Percentiles rank a stretch among this genome's conserved stretches.
Evolutionary conservation across 106 monocot species (phyloP).

Genomic region (Dioscorea dumetorum): DNA sequence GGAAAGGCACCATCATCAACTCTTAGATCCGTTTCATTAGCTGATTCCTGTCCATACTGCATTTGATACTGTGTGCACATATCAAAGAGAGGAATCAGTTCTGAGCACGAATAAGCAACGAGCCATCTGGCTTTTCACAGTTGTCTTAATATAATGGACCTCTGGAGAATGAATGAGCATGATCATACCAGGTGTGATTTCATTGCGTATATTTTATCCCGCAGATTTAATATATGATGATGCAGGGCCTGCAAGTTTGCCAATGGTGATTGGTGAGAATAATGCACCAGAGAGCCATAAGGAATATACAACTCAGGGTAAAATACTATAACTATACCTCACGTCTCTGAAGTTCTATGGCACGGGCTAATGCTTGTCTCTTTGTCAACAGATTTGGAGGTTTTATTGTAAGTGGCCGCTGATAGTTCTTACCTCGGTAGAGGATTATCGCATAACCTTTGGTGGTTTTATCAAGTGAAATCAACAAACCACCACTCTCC

Average conservation of each 20-base stretch:
- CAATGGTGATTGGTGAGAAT: neutral
- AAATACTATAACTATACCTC: conserved; percentile 45
- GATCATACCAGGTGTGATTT: conserved; percentile 57
- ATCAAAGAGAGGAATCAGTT: neutral
- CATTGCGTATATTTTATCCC: conserved; percentile 41
- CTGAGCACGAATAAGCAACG: neutral
- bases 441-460: conserved; percentile 83
- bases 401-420: conserved; percentile 45
- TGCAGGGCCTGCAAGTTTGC: conserved; percentile 54
- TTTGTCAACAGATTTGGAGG: conserved; percentile 76
- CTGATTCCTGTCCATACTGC: conserved; percentile 16
- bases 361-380: conserved; percentile 75
- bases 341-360: conserved; percentile 94
- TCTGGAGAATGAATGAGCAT: neutral
- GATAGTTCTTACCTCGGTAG: conserved; percentile 93
- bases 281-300: neutral
- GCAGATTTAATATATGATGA: conserved; percentile 59
- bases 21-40: conserved; percentile 6
- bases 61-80: conserved; percentile 40
- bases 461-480: conserved; percentile 94
- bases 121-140: neutral
- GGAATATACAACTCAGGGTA: neutral
- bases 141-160: neutral
- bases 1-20: conserved; percentile 16
- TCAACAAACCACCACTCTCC: conserved; percentile 88